Percentiles rank a stretch among this genome's conserved stretches.
Evolutionary conservation across 768 basidiomycete species (phyloP).

Genomic region (Podaxis rugospora): DNA sequence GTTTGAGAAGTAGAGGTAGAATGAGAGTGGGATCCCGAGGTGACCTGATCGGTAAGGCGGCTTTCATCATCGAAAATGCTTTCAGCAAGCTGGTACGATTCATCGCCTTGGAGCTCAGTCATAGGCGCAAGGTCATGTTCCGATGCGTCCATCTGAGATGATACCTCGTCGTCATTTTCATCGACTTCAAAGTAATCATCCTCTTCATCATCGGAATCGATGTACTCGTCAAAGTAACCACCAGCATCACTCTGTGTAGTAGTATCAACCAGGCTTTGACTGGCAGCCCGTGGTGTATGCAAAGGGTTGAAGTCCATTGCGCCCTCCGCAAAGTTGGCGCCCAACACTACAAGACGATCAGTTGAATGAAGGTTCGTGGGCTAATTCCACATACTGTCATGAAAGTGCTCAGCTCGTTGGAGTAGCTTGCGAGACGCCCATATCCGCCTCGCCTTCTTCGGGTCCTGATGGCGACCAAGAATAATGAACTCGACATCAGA

Average conservation of each 20-base stretch:
- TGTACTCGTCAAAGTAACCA: constrained; percentile 17
- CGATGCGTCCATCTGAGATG: background rate
- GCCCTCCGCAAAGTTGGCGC: constrained; percentile 65
- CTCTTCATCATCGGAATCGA: constrained; percentile 36
- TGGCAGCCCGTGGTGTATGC: constrained; percentile 19
- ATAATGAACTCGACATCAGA: constrained; percentile 83
- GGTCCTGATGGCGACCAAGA: constrained; percentile 36
- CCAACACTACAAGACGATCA: constrained; percentile 53
- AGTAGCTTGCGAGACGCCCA: constrained; percentile 69
- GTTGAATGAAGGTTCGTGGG: background rate
- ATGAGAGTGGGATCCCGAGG: constrained; percentile 1
- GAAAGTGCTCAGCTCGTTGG: constrained; percentile 72
- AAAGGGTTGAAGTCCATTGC: constrained; percentile 14
- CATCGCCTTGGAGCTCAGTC: constrained; percentile 26
- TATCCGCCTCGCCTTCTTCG: constrained; percentile 42
- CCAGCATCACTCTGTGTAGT: constrained; percentile 14
- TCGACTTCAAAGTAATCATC: constrained; percentile 50
- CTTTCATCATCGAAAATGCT: constrained; percentile 18
- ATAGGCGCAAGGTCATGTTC: constrained; percentile 5
- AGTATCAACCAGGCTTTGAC: constrained; percentile 18
- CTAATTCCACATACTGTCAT: constrained; percentile 46
- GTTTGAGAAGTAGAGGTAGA: background rate
- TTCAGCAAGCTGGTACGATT: constrained; percentile 14
- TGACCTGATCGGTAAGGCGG: background rate
- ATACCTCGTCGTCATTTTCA: constrained; percentile 19